Evolutionary conservation across 352 stramenopile species (phyloP).

Genomic region (Phytophthora crassamura): DNA sequence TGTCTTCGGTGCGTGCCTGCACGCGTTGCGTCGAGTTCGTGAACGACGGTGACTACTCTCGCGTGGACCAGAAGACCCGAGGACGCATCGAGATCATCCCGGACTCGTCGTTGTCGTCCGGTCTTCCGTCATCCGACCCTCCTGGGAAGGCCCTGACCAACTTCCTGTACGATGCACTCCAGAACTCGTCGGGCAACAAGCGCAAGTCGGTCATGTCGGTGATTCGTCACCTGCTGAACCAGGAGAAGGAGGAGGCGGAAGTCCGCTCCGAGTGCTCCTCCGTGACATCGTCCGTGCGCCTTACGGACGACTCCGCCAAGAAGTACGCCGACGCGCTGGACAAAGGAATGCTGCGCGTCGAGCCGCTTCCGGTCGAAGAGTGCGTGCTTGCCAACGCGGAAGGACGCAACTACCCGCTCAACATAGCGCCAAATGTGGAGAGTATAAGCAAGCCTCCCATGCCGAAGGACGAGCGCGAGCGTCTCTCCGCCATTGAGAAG

Average conservation of each 20-base stretch:
- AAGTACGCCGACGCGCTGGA: conserved; percentile 39
- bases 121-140: conserved; percentile 15
- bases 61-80: conserved; percentile 40
- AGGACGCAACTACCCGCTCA: conserved; percentile 52
- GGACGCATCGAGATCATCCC: conserved; percentile 35
- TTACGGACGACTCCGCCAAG: conserved; percentile 39
- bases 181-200: conserved; percentile 38
- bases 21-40: conserved; percentile 60
- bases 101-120: conserved; percentile 6
- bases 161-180: conserved; percentile 38
- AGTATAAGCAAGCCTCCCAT: conserved; percentile 38
- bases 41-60: conserved; percentile 55
- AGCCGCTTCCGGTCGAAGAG: conserved; percentile 38
- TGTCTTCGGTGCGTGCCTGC: conserved; percentile 58
- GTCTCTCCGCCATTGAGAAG: conserved; percentile 49
- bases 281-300: conserved; percentile 21
- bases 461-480: conserved; percentile 46
- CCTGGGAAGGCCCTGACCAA: conserved; percentile 37
- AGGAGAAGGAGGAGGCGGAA: conserved; percentile 39
- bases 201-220: conserved; percentile 61
- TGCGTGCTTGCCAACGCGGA: conserved; percentile 42
- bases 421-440: conserved; percentile 25
- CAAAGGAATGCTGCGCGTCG: conserved; percentile 37
- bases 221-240: conserved; percentile 62
- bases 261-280: conserved; percentile 26